Base-by-base conservation (phyloP, 129 eudicot species). In the Flaveria ramosissima region DNA sequence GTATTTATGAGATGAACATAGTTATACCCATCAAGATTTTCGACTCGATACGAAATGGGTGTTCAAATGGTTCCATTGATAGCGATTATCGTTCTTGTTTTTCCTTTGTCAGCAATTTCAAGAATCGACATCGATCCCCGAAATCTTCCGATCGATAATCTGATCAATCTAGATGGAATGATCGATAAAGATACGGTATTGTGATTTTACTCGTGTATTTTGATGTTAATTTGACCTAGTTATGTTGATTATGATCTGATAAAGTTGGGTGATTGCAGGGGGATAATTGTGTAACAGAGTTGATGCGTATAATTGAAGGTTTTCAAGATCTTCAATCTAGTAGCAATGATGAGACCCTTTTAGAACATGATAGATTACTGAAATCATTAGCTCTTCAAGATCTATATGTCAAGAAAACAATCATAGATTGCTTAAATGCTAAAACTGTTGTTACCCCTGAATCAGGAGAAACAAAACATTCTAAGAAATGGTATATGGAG, bases 231-330 rank as follows among this genome's bases (percentile, higher is more conserved):
- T 41, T 39, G 48, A 47, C 19, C 20, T 55, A 8, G 32, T 30
- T 62, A 15, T 32, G 13, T 39, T 1, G 10, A 72, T 59, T 74
- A 43, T 30, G 68, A 68, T 84, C 72, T 78, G 56, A 84, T 84
- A 43, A 68, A 78, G 51, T 78, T 80, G 42, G 27, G 3, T 76
- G 39, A 5, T 69, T 85, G 89, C 94, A 95, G 96, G 96, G 75
- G 62, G 88, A 89, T 64, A 82, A 79, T 72, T 95, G 99, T 77
- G 82, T 77, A 83, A 74, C 76, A 26, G 92, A 89, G 48, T 74
- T 92, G 83, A 78, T 52, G 61, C 80, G 73, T 56, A 74, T 85
- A 41, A 53, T 75, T 47, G 91, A 82, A 86, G 81, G 85, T 77
- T 52, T 82, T 42, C 85, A 87, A 86, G 88, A 86, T 81, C 83